Conservation (phyloP, 2,329 filamentous ascomycete species). For the Colletotrichum tofieldiae region DNA sequence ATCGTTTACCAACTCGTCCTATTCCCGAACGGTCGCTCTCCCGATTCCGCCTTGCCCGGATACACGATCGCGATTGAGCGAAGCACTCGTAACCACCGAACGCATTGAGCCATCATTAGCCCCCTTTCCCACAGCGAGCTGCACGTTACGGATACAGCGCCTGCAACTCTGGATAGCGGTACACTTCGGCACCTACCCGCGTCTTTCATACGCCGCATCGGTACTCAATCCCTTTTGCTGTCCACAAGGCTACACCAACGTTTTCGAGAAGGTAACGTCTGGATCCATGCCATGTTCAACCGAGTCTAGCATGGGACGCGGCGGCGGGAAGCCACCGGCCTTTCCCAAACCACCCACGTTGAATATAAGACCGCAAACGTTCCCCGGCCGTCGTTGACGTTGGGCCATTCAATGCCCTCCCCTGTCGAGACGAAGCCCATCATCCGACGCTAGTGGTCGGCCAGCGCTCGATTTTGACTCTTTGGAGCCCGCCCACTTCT, state of each 20-base stretch:
- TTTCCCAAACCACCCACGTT: slow-evolving; percentile 33
- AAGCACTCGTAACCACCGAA: slow-evolving; percentile 1
- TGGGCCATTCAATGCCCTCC: slow-evolving; percentile 17
- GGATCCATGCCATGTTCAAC: slow-evolving; percentile 19
- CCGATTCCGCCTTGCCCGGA: slow-evolving; percentile 2
- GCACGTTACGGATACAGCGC: neutral
- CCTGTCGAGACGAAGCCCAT: slow-evolving; percentile 4
- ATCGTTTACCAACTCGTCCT: neutral
- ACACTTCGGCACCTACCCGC: neutral
- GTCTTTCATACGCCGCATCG: neutral
- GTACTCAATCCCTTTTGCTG: slow-evolving; percentile 1
- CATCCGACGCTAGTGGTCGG: slow-evolving; percentile 18
- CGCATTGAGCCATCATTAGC: neutral
- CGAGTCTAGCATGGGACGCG: slow-evolving; percentile 10
- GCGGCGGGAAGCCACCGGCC: slow-evolving; percentile 10
- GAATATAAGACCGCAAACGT: slow-evolving; percentile 43
- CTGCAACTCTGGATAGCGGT: neutral
- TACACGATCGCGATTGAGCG: neutral
- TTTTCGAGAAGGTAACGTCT: slow-evolving; percentile 23
- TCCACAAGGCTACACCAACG: slow-evolving; percentile 30
- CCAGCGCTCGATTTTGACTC: slow-evolving; percentile 6
- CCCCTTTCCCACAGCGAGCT: neutral
- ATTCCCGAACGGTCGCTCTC: slow-evolving; percentile 1
- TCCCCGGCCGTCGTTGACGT: slow-evolving; percentile 36
- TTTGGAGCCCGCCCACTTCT: neutral